A percentile compares a stretch with the other conserved stretches of the same genome.
These are phyloP conservation scores for Arctostaphylos glauca DNA, from an alignment of 148 eudicot species.

Conservation along the genomic window DNA sequence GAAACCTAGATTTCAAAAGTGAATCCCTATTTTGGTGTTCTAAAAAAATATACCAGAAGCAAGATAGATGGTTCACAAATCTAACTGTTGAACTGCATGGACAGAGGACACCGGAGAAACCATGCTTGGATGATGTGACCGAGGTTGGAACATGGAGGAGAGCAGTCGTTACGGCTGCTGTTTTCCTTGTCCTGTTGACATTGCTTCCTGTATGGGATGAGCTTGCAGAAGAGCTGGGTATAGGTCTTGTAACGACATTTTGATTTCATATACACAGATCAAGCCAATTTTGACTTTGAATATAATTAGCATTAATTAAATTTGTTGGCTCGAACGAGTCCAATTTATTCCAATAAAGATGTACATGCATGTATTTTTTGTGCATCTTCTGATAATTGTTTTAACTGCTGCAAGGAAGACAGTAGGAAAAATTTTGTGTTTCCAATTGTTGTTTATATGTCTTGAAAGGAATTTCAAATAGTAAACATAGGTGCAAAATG, in stretches of 20 bases:
- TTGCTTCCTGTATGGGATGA: constrained; percentile 94
- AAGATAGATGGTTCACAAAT: neutral
- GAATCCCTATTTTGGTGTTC: neutral
- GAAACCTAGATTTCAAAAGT: neutral
- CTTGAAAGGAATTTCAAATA: too few relatives aligned
- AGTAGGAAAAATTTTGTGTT: neutral
- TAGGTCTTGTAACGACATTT: constrained; percentile 74
- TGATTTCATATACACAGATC: constrained; percentile 25
- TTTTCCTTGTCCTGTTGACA: constrained; percentile 68
- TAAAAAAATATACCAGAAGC: neutral
- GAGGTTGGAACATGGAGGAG: constrained; percentile 91
- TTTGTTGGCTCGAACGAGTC: constrained; percentile 7
- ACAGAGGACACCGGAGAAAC: constrained; percentile 93
- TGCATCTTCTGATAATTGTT: neutral
- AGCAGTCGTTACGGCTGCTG: constrained; percentile 42
- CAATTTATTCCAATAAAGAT: neutral
- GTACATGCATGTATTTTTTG: neutral
- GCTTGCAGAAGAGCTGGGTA: constrained; percentile 93
- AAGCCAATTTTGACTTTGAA: constrained; percentile 25
- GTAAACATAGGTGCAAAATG: too few relatives aligned
- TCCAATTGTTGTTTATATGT: too few relatives aligned
- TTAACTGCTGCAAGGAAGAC: neutral
- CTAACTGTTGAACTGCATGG: constrained; percentile 6
- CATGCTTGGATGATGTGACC: constrained; percentile 93
- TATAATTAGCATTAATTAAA: neutral